Evolutionary conservation across 495 filamentous ascomycete genomes (phyloP).

Genomic region (Tuber aestivum): DNA sequence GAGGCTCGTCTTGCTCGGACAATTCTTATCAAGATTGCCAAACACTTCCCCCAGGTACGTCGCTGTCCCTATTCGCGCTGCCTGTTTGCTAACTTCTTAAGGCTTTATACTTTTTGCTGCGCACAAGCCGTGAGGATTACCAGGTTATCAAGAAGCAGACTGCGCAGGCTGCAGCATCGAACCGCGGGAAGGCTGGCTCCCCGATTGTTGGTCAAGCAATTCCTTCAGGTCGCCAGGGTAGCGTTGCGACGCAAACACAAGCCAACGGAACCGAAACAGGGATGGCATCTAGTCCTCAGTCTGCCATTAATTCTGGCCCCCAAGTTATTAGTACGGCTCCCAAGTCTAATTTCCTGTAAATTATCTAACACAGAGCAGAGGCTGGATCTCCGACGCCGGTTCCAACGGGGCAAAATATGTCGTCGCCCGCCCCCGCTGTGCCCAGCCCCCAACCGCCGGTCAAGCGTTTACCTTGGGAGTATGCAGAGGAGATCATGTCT

Average conservation of each 20-base stretch:
- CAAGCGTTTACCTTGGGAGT: constrained; percentile 86
- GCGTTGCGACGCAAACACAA: constrained; percentile 40
- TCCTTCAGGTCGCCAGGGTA: constrained; percentile 44
- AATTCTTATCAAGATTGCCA: constrained; percentile 88
- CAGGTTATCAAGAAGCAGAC: constrained; percentile 71
- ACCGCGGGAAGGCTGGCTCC: constrained; percentile 35
- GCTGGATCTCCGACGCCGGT: constrained; percentile 37
- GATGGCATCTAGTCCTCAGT: constrained; percentile 40
- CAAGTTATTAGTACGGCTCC: constrained; percentile 33
- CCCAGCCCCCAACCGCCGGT: constrained; percentile 44
- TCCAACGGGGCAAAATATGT: constrained; percentile 40
- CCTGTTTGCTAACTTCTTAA: constrained; percentile 25
- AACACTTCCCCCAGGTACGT: constrained; percentile 70
- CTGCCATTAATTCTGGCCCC: constrained; percentile 25
- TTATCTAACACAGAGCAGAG: constrained; percentile 24
- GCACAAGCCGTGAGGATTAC: constrained; percentile 95
- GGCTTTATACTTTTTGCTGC: constrained; percentile 85
- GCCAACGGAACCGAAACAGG: constrained; percentile 32
- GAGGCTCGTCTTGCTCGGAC: constrained; percentile 78
- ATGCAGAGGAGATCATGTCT: constrained; percentile 89
- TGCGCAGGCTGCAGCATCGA: constrained; percentile 37
- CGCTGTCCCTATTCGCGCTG: no score
- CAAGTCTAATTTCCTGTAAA: neutral
- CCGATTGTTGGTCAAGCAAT: constrained; percentile 35
- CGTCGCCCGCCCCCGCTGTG: constrained; percentile 48